Conservation (phyloP, 768 basidiomycete species). For the Xerocomus potaroensis region DNA sequence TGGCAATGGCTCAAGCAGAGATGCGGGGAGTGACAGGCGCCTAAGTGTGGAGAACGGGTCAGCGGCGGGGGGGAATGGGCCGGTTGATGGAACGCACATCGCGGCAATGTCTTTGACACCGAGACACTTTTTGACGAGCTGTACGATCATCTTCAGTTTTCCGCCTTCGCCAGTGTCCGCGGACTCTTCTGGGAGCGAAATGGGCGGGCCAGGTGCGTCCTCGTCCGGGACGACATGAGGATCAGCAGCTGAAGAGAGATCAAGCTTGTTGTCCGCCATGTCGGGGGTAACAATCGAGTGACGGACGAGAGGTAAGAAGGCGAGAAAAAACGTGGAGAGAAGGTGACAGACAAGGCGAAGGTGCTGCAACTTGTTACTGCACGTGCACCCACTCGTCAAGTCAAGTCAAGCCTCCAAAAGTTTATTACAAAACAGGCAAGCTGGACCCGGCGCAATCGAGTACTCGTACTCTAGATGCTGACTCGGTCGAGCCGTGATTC, state of each 20-base stretch:
- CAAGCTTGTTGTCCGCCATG: conserved; percentile 20
- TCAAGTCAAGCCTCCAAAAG: no score
- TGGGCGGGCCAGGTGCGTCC: conserved; percentile 50
- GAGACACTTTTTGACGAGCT: conserved; percentile 84
- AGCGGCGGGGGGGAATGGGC: conserved; percentile 9
- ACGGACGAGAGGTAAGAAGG: neutral
- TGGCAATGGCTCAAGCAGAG: conserved; percentile 87
- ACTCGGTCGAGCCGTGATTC: no score
- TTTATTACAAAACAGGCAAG: neutral
- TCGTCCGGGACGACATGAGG: conserved; percentile 35
- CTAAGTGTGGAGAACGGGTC: conserved; percentile 37
- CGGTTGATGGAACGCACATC: conserved; percentile 53
- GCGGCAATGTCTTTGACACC: conserved; percentile 95
- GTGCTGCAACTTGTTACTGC: no score
- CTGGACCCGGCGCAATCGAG: neutral
- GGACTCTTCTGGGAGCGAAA: conserved; percentile 69
- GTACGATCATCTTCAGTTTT: conserved; percentile 90
- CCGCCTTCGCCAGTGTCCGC: conserved; percentile 80
- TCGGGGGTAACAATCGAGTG: neutral
- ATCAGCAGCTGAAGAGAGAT: conserved; percentile 7
- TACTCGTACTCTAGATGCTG: no score
- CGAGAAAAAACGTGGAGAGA: conserved; percentile 5
- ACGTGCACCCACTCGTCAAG: conserved; percentile 17
- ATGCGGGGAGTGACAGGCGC: conserved; percentile 90
- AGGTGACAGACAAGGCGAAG: no score